These are phyloP conservation scores for Sequoia sempervirens DNA, from an alignment of 75 land plant species.

Conservation along the genomic window DNA sequence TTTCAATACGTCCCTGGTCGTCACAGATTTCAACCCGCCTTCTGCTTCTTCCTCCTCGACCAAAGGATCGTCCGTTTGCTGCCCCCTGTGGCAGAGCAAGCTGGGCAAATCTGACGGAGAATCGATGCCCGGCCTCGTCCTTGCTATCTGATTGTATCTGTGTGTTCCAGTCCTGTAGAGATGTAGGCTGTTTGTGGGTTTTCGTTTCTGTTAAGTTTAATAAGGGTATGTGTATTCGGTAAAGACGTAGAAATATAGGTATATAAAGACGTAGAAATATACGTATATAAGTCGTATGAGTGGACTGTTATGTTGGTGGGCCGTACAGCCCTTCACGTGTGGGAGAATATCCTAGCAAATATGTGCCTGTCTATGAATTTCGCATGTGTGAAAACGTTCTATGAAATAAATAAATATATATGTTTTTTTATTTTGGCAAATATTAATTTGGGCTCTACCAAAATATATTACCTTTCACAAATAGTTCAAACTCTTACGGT, in stretches of 20 bases:
- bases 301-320: not conserved
- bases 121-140: constrained; percentile 69
- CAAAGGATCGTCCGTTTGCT: constrained; percentile 16
- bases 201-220: not conserved
- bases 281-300: not conserved
- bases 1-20: constrained; percentile 66
- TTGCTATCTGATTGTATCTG: constrained; percentile 30
- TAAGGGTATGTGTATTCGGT: not conserved
- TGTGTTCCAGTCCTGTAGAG: no score
- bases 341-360: not conserved
- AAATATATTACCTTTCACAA: no score
- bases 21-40: constrained; percentile 27
- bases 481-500: no score
- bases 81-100: constrained; percentile 56
- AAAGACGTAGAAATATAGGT: not conserved
- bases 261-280: not conserved
- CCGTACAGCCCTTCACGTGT: not conserved
- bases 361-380: not conserved
- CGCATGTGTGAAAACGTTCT: not conserved
- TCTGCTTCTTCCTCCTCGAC: constrained; percentile 3
- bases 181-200: not conserved
- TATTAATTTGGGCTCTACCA: no score
- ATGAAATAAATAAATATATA: not conserved
- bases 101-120: constrained; percentile 23
- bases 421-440: no score